These are phyloP conservation scores for Trichothecium roseum DNA, from an alignment of 2,329 filamentous ascomycete genomes.

Conservation along the genomic window DNA sequence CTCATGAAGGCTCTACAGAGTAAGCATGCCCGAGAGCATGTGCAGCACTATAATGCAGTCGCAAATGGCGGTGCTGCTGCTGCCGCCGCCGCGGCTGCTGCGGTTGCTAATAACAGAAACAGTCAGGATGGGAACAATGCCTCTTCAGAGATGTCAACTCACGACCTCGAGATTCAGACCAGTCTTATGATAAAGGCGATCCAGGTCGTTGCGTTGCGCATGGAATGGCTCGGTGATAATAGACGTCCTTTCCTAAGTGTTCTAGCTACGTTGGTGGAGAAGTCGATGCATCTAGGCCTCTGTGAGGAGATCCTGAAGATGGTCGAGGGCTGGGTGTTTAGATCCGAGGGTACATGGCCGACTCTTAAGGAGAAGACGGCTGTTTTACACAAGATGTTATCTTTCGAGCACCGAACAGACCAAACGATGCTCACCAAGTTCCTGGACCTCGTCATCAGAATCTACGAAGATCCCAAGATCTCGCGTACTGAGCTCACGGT, in stretches of 20 bases:
- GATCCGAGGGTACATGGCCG: slow-evolving; percentile 87
- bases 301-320: slow-evolving; percentile 90
- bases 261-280: slow-evolving; percentile 87
- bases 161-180: slow-evolving; percentile 82
- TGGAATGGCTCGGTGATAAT: slow-evolving; percentile 86
- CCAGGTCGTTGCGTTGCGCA: slow-evolving; percentile 81
- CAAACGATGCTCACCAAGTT: slow-evolving; percentile 84
- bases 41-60: slow-evolving; percentile 59
- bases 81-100: no score
- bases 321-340: slow-evolving; percentile 94
- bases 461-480: slow-evolving; percentile 96
- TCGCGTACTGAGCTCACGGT: slow-evolving; percentile 92
- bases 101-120: no score
- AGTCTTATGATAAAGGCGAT: slow-evolving; percentile 91
- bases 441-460: slow-evolving; percentile 88
- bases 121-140: slow-evolving; percentile 40
- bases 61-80: slow-evolving; percentile 17
- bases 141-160: slow-evolving; percentile 51
- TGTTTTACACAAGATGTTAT: slow-evolving; percentile 97
- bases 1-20: slow-evolving; percentile 90
- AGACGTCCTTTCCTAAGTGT: slow-evolving; percentile 90
- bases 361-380: slow-evolving; percentile 98
- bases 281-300: slow-evolving; percentile 75
- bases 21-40: slow-evolving; percentile 88
- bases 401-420: slow-evolving; percentile 80